A percentile compares a stretch with the other conserved stretches of the same genome.
These are phyloP conservation scores for Cyberlindnera saturnus DNA, from an alignment of 805 yeast genomes.

Conservation along the genomic window DNA sequence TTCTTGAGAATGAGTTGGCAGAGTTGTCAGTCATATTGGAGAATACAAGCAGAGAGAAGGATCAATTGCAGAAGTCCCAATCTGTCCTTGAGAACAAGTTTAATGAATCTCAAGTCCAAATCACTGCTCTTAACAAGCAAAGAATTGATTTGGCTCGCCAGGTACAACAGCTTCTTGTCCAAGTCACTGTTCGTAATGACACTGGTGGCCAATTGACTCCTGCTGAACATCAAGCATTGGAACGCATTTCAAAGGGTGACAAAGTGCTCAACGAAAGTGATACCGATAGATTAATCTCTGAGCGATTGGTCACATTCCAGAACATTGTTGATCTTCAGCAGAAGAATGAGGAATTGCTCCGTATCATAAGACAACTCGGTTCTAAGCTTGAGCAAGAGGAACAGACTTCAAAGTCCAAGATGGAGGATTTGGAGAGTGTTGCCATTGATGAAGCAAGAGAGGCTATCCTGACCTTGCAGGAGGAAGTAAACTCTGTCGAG, in stretches of 20 bases:
- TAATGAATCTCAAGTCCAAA: conserved; percentile 28
- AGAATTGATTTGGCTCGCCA: conserved; percentile 76
- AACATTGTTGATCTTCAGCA: conserved; percentile 61
- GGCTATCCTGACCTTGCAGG: conserved; percentile 58
- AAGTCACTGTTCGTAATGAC: conserved; percentile 50
- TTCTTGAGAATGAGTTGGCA: conserved; percentile 49
- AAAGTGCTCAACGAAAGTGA: conserved; percentile 43
- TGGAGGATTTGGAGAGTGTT: conserved; percentile 36
- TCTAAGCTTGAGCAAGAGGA: conserved; percentile 64
- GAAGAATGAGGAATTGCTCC: conserved; percentile 67
- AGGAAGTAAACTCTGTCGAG: conserved; percentile 47
- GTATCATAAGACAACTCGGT: conserved; percentile 67
- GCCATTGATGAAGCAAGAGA: conserved; percentile 61
- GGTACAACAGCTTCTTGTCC: conserved; percentile 66
- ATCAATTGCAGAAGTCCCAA: conserved; percentile 26
- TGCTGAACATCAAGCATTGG: conserved; percentile 61
- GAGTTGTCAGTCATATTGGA: conserved; percentile 53
- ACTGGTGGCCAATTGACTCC: conserved; percentile 56
- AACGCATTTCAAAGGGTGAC: conserved; percentile 37
- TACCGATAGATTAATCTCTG: conserved; percentile 65
- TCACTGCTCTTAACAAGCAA: conserved; percentile 44
- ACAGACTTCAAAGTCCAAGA: conserved; percentile 26
- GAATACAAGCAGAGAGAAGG: conserved; percentile 43
- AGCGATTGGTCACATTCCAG: conserved; percentile 66
- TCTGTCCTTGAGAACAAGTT: conserved; percentile 18